phyloP scores from a whole-genome alignment of 2,329 filamentous ascomycete species.

The Chaetomiaceae sp. region DNA sequence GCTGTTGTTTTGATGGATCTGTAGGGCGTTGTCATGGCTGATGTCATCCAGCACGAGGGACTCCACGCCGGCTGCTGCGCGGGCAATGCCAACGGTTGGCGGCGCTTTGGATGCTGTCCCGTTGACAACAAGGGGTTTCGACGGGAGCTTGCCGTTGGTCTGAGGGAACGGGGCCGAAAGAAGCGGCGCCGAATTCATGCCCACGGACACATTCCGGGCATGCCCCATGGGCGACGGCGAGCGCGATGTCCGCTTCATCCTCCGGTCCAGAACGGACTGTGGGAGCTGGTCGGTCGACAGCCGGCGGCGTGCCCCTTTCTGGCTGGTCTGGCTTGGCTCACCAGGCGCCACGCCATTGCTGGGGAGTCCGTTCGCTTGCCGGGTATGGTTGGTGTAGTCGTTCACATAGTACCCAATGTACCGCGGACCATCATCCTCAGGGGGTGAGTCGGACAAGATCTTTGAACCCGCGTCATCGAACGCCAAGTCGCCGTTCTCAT shows the following conservation, averaged over 20 bases:
- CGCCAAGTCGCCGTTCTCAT: conserved; percentile 45
- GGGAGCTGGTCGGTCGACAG: conserved; percentile 52
- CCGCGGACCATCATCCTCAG: conserved; percentile 43
- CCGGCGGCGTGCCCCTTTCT: conserved; percentile 38
- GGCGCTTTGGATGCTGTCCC: conserved; percentile 35
- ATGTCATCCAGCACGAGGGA: conserved; percentile 28
- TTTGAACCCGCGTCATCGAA: conserved; percentile 42
- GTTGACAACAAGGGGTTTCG: conserved; percentile 41
- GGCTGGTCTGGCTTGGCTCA: conserved; percentile 39
- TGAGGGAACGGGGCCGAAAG: conserved; percentile 37
- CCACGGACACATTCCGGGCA: conserved; percentile 41
- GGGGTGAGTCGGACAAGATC: conserved; percentile 41
- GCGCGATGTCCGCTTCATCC: conserved; percentile 50
- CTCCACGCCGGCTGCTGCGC: conserved; percentile 28
- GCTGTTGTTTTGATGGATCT: conserved; percentile 34
- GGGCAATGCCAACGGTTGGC: conserved; percentile 27
- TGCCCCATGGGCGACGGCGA: conserved; percentile 55
- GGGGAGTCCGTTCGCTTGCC: conserved; percentile 28
- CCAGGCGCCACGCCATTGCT: conserved; percentile 44
- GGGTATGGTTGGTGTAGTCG: conserved; percentile 29
- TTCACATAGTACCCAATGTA: conserved; percentile 38
- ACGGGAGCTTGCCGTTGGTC: conserved; percentile 30
- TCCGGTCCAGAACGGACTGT: conserved; percentile 49
- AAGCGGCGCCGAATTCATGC: conserved; percentile 39
- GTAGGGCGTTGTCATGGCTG: conserved; percentile 36